Evolutionary conservation across 305 asterid genomes (phyloP).

Genomic region (Fraxinus velutina): DNA sequence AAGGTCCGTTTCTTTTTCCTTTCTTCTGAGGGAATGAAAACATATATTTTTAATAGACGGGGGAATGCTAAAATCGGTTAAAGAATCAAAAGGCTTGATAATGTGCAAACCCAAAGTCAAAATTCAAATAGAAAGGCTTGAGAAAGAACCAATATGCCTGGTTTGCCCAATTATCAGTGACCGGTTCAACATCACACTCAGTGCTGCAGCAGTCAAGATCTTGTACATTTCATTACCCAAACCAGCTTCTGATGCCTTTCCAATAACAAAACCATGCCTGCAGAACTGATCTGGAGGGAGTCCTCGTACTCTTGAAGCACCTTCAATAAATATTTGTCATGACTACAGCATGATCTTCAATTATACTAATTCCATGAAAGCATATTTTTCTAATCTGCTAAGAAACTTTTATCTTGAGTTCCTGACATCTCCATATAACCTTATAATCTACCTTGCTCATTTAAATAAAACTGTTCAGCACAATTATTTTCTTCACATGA

Average conservation of each 20-base stretch:
- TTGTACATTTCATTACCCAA: constrained; percentile 95
- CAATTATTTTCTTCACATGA: background rate
- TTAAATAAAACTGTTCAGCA: background rate
- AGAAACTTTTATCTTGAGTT: background rate
- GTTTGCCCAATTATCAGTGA: constrained; percentile 95
- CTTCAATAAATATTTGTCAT: constrained; percentile 37
- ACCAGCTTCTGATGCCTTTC: constrained; percentile 97
- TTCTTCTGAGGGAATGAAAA: background rate
- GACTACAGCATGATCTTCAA: background rate
- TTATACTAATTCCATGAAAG: background rate
- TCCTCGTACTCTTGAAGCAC: constrained; percentile 68
- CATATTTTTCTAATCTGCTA: background rate
- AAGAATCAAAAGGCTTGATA: constrained; percentile 9
- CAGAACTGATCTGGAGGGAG: constrained; percentile 75
- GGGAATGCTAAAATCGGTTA: background rate
- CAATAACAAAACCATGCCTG: constrained; percentile 83
- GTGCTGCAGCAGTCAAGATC: constrained; percentile 78
- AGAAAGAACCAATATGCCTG: constrained; percentile 97
- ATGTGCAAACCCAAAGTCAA: constrained; percentile 26
- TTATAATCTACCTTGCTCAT: background rate
- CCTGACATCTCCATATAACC: background rate
- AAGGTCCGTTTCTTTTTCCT: background rate
- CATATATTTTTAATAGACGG: background rate
- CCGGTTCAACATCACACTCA: constrained; percentile 94
- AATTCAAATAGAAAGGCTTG: constrained; percentile 63